These are phyloP conservation scores for Ilyonectria destructans DNA, from an alignment of 2,329 filamentous ascomycete genomes.

Conservation along the genomic window DNA sequence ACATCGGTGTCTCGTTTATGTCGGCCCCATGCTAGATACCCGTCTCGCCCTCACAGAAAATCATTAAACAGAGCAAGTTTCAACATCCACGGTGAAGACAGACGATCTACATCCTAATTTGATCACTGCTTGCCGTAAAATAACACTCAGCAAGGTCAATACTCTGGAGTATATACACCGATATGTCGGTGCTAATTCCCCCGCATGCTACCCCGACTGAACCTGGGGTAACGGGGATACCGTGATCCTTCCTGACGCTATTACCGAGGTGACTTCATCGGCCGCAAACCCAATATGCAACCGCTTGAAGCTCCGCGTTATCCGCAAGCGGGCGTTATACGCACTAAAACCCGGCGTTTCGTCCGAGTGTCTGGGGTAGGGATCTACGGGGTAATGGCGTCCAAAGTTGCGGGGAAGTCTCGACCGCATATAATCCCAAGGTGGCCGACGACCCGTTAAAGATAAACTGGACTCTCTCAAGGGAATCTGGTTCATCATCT, in stretches of 20 bases:
- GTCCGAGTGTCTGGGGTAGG: constrained; percentile 23
- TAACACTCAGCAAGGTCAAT: background rate
- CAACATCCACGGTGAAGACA: too few species aligned
- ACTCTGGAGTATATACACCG: background rate
- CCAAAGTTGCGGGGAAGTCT: background rate
- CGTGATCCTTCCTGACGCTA: background rate
- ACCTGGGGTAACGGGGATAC: constrained; percentile 22
- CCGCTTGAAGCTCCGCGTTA: constrained; percentile 3
- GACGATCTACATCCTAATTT: background rate
- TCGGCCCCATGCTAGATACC: too few species aligned
- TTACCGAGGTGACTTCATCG: constrained; percentile 14
- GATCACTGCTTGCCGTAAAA: background rate
- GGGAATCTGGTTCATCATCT: background rate
- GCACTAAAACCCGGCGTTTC: constrained; percentile 17
- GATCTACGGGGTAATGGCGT: background rate
- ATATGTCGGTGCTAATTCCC: constrained; percentile 7
- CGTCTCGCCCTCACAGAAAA: too few species aligned
- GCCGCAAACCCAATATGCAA: constrained; percentile 14
- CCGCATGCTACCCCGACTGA: constrained; percentile 19
- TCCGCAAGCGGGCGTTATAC: background rate
- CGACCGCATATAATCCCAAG: constrained; percentile 9
- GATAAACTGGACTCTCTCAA: background rate
- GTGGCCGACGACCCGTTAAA: background rate
- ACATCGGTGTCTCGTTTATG: too few species aligned
- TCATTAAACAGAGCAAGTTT: too few species aligned